Evolutionary conservation across 371 early-diverging fungal species (phyloP).

Genomic region (Rhizopus arrhizus): DNA sequence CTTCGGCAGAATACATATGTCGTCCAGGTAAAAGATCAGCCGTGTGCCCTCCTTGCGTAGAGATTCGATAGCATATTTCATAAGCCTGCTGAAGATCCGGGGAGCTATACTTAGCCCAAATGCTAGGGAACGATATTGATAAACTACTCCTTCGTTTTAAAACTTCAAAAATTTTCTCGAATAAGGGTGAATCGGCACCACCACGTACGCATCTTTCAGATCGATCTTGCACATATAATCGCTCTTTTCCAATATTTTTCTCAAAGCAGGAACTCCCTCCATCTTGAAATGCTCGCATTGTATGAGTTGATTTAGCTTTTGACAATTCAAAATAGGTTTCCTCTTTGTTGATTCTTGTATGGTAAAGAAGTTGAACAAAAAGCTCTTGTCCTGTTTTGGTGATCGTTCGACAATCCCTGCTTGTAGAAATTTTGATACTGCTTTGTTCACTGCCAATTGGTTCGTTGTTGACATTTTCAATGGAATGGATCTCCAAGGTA

Average conservation of each 20-base stretch:
- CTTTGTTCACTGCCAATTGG: neutral
- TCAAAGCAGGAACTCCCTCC: neutral
- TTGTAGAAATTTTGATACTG: neutral
- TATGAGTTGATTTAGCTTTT: slow-evolving; percentile 1
- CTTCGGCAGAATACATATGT: slow-evolving; percentile 3
- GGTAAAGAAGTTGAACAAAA: neutral
- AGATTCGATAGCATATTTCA: slow-evolving; percentile 10
- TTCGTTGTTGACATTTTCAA: neutral
- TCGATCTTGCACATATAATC: slow-evolving; percentile 3
- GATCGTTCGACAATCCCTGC: slow-evolving; percentile 5
- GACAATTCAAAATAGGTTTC: neutral
- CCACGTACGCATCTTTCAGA: too few relatives aligned
- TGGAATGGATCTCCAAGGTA: too few relatives aligned
- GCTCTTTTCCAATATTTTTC: neutral
- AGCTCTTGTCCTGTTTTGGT: neutral
- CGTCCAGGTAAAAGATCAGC: slow-evolving; percentile 18
- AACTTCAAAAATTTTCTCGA: neutral
- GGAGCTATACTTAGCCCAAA: slow-evolving; percentile 4
- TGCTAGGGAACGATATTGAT: slow-evolving; percentile 3
- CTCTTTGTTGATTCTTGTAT: neutral
- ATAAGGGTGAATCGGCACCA: neutral
- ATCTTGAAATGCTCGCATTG: slow-evolving; percentile 1
- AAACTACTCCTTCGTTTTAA: neutral
- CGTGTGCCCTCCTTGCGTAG: slow-evolving; percentile 8
- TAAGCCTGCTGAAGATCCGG: slow-evolving; percentile 3